Evolutionary conservation across 2,329 filamentous ascomycete genomes (phyloP).

Genomic region (Talaromyces sp.): DNA sequence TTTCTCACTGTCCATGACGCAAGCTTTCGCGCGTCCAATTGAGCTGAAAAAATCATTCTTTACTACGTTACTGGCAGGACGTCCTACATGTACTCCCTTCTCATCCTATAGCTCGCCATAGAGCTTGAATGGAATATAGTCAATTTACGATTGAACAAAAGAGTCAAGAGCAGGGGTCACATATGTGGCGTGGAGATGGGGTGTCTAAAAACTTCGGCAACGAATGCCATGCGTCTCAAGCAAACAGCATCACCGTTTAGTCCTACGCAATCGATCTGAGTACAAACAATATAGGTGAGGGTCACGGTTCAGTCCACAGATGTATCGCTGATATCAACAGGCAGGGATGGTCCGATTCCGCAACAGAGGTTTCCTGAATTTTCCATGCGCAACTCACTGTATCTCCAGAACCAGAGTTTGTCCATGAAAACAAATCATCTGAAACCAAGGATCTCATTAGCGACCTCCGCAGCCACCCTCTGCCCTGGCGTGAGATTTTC

Average conservation of each 20-base stretch:
- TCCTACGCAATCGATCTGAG: conserved; percentile 34
- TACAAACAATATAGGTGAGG: conserved; percentile 20
- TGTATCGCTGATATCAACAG: background rate
- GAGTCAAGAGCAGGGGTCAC: conserved; percentile 30
- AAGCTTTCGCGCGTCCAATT: background rate
- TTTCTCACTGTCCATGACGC: too few relatives aligned
- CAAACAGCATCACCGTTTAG: conserved; percentile 29
- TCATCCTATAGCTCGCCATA: background rate
- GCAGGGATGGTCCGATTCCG: too few relatives aligned
- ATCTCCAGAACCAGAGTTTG: too few relatives aligned
- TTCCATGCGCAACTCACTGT: too few relatives aligned
- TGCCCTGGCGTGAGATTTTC: background rate
- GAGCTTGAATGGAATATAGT: too few relatives aligned
- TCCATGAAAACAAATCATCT: background rate
- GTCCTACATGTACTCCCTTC: background rate
- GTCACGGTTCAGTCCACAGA: background rate
- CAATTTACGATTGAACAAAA: too few relatives aligned
- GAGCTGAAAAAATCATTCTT: background rate
- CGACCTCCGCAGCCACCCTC: background rate
- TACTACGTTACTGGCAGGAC: background rate
- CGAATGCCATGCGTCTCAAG: conserved; percentile 35
- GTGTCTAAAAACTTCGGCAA: conserved; percentile 29
- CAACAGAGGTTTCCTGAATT: too few relatives aligned
- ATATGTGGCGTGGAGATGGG: background rate
- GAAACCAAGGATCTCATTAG: conserved; percentile 5